These are phyloP conservation scores for Rhizopus arrhizus DNA, from an alignment of 371 early-diverging fungal genomes.

Conservation along the genomic window DNA sequence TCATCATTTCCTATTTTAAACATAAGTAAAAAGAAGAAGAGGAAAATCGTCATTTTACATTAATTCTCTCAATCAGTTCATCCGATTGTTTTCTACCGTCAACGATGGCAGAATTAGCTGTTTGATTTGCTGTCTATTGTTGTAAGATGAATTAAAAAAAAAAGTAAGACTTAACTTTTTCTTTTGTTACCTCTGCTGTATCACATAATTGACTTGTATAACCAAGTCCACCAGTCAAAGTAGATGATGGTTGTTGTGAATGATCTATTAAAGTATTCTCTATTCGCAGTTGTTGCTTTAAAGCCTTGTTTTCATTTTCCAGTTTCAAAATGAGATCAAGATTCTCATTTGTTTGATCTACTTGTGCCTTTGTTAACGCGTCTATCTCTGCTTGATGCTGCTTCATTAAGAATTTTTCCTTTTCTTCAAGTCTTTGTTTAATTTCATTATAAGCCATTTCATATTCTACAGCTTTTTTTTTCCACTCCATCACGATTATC, in stretches of 20 bases:
- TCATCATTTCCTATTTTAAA: slow-evolving; percentile 23
- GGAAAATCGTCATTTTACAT: slow-evolving; percentile 10
- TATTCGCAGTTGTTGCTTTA: slow-evolving; percentile 8
- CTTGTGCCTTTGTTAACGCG: slow-evolving; percentile 18
- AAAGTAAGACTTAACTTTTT: no score
- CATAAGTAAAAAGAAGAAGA: neutral
- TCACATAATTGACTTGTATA: slow-evolving; percentile 21
- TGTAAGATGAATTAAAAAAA: neutral
- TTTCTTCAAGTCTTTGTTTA: slow-evolving; percentile 10
- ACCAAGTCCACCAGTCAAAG: neutral
- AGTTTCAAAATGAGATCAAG: slow-evolving; percentile 19
- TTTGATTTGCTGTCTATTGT: slow-evolving; percentile 20
- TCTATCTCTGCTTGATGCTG: slow-evolving; percentile 25
- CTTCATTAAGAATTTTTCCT: slow-evolving; percentile 23
- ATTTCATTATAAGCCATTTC: slow-evolving; percentile 16
- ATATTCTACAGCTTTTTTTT: slow-evolving; percentile 22
- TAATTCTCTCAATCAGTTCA: slow-evolving; percentile 24
- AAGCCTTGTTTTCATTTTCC: slow-evolving; percentile 17
- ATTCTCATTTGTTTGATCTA: slow-evolving; percentile 21
- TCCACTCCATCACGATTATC: slow-evolving; percentile 24
- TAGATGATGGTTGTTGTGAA: neutral
- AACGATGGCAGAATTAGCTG: slow-evolving; percentile 1
- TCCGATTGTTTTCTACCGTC: slow-evolving; percentile 16
- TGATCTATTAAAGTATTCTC: neutral
- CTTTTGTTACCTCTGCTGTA: slow-evolving; percentile 21